phyloP scores from a whole-genome alignment of 805 yeast genomes.

The Wickerhamomyces canadensis region DNA sequence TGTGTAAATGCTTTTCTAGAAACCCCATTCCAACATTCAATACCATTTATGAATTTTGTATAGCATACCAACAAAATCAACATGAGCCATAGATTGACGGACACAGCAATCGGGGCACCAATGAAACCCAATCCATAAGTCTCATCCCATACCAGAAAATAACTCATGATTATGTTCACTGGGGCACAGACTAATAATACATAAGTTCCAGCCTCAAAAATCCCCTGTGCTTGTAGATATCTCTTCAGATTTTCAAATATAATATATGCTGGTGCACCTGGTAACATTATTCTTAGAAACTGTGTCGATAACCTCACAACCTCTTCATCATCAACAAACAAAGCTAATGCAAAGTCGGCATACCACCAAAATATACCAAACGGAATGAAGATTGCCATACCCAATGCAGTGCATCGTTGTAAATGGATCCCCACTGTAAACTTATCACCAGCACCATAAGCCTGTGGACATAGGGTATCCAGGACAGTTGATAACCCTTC shows the following conservation, averaged over 20 bases:
- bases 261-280: constrained; percentile 77
- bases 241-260: constrained; percentile 79
- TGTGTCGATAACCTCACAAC: constrained; percentile 50
- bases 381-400: constrained; percentile 40
- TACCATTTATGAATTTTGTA: constrained; percentile 38
- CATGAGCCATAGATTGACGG: constrained; percentile 61
- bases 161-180: constrained; percentile 53
- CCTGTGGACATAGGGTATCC: constrained; percentile 82
- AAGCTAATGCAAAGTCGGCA: constrained; percentile 37
- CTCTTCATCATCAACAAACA: constrained; percentile 47
- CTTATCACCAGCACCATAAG: constrained; percentile 72
- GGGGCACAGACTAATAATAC: constrained; percentile 63
- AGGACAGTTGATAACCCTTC: constrained; percentile 81
- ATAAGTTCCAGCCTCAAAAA: constrained; percentile 79
- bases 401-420: constrained; percentile 60
- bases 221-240: constrained; percentile 79
- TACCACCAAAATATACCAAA: constrained; percentile 54
- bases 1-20: constrained; percentile 27
- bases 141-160: constrained; percentile 56
- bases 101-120: constrained; percentile 74
- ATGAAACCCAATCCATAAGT: constrained; percentile 61
- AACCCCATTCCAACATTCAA: constrained; percentile 31
- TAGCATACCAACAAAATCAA: constrained; percentile 48
- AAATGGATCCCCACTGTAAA: constrained; percentile 68
- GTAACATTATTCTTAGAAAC: constrained; percentile 49